These are phyloP conservation scores for Larix kaempferi DNA, from an alignment of 75 land plant species.

Conservation along the genomic window DNA sequence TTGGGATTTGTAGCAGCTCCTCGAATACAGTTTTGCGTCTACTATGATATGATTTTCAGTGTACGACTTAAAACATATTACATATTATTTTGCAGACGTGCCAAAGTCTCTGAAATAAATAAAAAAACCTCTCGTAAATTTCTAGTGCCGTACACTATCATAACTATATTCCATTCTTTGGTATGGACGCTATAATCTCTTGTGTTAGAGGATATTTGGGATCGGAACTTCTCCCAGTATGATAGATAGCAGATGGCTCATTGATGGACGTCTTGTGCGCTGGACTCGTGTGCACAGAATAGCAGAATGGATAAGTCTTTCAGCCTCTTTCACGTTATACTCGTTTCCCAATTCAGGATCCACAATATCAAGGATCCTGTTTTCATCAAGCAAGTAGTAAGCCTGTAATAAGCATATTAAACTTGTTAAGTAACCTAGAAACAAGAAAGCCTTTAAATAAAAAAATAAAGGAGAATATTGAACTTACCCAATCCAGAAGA, in stretches of 20 bases:
- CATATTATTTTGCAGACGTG: too few relatives aligned
- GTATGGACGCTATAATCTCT: too few relatives aligned
- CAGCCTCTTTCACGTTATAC: constrained; percentile 15
- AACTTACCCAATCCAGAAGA: constrained; percentile 7
- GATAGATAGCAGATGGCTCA: constrained; percentile 6
- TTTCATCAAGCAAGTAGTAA: constrained; percentile 13
- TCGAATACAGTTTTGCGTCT: too few relatives aligned
- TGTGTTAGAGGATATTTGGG: too few relatives aligned
- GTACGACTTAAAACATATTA: too few relatives aligned
- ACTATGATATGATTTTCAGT: too few relatives aligned
- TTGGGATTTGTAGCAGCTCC: too few relatives aligned
- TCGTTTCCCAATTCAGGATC: constrained; percentile 11
- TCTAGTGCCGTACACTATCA: too few relatives aligned
- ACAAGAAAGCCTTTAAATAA: not conserved
- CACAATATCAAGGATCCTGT: constrained; percentile 18
- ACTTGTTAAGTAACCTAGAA: not conserved
- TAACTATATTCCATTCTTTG: too few relatives aligned
- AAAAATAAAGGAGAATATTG: not conserved
- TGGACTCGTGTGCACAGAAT: constrained; percentile 25
- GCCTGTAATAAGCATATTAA: constrained; percentile 16
- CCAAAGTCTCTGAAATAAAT: too few relatives aligned
- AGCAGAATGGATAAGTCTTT: constrained; percentile 17
- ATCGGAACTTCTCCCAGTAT: not conserved
- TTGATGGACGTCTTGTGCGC: constrained; percentile 16
- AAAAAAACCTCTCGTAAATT: too few relatives aligned